phyloP scores from a whole-genome alignment of 768 basidiomycete genomes.

The Chalciporus piperatus region DNA sequence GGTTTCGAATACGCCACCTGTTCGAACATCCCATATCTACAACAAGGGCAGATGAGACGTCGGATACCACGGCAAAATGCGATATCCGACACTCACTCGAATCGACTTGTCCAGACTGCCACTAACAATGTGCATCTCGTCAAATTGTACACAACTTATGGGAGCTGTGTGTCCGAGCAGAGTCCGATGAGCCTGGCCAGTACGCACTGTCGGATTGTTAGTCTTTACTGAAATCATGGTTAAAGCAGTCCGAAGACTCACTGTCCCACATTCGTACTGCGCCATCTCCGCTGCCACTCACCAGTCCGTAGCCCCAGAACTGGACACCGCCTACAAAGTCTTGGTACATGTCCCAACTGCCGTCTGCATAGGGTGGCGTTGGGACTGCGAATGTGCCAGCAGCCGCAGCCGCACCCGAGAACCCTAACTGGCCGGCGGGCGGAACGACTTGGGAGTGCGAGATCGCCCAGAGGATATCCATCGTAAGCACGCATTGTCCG shows the following conservation, averaged over 20 bases:
- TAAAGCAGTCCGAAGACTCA: constrained; percentile 39
- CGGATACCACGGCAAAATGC: background rate
- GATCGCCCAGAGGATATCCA: constrained; percentile 99
- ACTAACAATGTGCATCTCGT: constrained; percentile 89
- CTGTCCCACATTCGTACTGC: constrained; percentile 99
- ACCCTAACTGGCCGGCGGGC: constrained; percentile 40
- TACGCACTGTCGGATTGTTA: constrained; percentile 70
- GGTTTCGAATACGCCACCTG: constrained; percentile 83
- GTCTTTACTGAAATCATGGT: background rate
- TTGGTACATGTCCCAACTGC: constrained; percentile 91
- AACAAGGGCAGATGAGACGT: constrained; percentile 1
- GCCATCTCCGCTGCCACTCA: constrained; percentile 96
- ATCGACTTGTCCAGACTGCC: constrained; percentile 94
- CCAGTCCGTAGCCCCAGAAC: constrained; percentile 97
- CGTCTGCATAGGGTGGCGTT: constrained; percentile 85
- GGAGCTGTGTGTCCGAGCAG: constrained; percentile 90
- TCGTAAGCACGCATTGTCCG: constrained; percentile 97
- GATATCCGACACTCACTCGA: constrained; percentile 50
- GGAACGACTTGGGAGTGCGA: constrained; percentile 70
- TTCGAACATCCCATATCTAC: constrained; percentile 96
- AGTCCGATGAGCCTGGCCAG: constrained; percentile 93
- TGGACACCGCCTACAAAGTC: constrained; percentile 98
- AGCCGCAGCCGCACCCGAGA: constrained; percentile 52
- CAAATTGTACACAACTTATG: constrained; percentile 93
- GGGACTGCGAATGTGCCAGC: constrained; percentile 74